Base-by-base conservation (phyloP, 2,329 filamentous ascomycete species). In the Fusarium continuum region DNA sequence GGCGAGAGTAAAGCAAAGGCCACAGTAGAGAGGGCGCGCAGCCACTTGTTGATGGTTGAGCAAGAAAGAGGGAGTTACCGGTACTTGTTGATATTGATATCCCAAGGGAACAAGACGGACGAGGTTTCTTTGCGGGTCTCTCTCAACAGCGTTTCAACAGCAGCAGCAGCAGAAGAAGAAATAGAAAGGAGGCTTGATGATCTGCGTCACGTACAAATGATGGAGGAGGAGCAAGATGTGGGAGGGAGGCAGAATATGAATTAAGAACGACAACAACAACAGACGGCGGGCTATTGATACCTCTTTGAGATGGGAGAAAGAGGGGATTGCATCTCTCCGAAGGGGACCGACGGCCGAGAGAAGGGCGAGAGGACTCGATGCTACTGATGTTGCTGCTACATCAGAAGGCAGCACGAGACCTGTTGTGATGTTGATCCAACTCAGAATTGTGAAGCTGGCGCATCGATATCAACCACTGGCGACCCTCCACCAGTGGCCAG, bases 401-500 rank as follows among this genome's bases (percentile, higher is more conserved):
- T 55, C 47, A 36, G 28, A 51, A 47, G 19, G 46, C 35, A 52
- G 62, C 63, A 64, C 65, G 63, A 65, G 63, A 65, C 63, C 63
- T 61, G 54, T 50, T 51, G 61, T 66, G 69, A 68, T 71, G 64
- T 65, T 67, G 63, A 69, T 55, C 54, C 57, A 67, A 44, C 57
- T 55, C 64, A 63, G 38, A 48, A 52, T 54, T 38, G 59, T 39
- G 41, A 57, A 38, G 55, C 47, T 51, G 62, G 57, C 38, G 48
- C 49, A 47, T 45, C 36, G 52, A 53, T 72, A 61, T 61, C 65
- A 61, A 64, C 72, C 72, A 73, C 63, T 73, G 71, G 66, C 64
- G 61, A 73, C 72, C 72, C 72, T 73, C 72, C 72, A 73, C 52
- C 66, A 69, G 28, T 32, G 48, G 28, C 55, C 51, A 52, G 38